These are phyloP conservation scores for Exsudoporus frostii DNA, from an alignment of 768 basidiomycete genomes.

Conservation along the genomic window DNA sequence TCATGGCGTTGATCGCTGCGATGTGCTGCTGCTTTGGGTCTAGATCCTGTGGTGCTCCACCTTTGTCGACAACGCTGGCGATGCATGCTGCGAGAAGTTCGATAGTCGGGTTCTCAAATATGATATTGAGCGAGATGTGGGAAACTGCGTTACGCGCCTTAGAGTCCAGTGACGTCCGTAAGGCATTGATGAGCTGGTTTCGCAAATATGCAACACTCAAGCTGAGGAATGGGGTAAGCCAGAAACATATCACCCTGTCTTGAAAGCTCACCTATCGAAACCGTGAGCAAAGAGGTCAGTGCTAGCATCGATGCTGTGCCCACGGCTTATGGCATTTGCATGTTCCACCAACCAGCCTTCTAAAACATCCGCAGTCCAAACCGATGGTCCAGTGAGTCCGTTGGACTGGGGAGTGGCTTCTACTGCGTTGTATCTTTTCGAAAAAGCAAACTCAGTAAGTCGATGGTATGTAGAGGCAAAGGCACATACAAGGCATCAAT, in stretches of 20 bases:
- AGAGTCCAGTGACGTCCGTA: constrained; percentile 27
- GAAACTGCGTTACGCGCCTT: constrained; percentile 15
- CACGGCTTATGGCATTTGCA: not conserved
- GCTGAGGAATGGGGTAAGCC: constrained; percentile 5
- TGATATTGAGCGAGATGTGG: constrained; percentile 28
- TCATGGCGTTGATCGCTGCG: constrained; percentile 33
- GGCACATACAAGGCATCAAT: constrained; percentile 19
- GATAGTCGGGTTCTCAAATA: constrained; percentile 39
- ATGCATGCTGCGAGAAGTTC: constrained; percentile 3
- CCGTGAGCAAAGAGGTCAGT: constrained; percentile 29
- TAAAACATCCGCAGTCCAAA: constrained; percentile 1
- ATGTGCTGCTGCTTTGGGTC: constrained; percentile 1
- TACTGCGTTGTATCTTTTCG: constrained; percentile 6
- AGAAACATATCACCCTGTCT: not conserved
- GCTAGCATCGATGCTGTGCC: not conserved
- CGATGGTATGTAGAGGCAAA: no score
- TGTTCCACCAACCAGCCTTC: constrained; percentile 5
- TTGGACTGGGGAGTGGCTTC: not conserved
- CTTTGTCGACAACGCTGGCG: constrained; percentile 2
- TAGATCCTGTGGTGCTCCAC: not conserved
- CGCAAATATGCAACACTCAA: constrained; percentile 23
- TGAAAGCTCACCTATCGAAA: constrained; percentile 28
- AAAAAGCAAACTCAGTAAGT: not conserved
- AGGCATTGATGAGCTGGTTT: not conserved
- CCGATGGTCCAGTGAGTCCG: not conserved